Percentiles rank a stretch among this genome's conserved stretches.
phyloP scores from a whole-genome alignment of 345 rosid species.

The Kandelia obovata region DNA sequence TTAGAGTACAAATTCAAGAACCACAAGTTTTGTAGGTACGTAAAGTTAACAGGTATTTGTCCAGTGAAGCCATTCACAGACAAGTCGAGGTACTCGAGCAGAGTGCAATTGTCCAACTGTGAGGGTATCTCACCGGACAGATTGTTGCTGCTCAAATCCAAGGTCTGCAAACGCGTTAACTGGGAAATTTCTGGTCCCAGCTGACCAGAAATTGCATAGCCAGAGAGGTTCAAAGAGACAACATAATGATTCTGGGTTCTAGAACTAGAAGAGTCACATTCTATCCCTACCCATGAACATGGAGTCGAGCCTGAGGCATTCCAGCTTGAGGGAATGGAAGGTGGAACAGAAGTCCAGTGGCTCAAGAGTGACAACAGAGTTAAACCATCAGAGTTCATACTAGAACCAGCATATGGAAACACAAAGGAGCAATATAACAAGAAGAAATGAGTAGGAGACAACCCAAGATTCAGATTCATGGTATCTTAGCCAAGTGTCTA shows the following conservation, averaged over 20 bases:
- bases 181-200: conserved; percentile 52
- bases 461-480: too few species aligned
- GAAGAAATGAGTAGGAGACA: conserved; percentile 5
- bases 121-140: conserved; percentile 52
- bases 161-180: conserved; percentile 33
- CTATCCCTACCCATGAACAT: conserved; percentile 60
- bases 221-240: conserved; percentile 43
- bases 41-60: conserved; percentile 39
- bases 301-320: conserved; percentile 48
- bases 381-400: conserved; percentile 47
- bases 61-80: conserved; percentile 55
- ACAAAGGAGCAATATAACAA: conserved; percentile 14
- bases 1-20: conserved; percentile 39
- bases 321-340: conserved; percentile 45
- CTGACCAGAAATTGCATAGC: conserved; percentile 47
- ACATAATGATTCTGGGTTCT: conserved; percentile 17
- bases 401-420: conserved; percentile 18
- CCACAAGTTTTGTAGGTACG: conserved; percentile 33
- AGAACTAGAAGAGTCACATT: conserved; percentile 32
- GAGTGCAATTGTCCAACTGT: conserved; percentile 48
- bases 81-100: conserved; percentile 50
- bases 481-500: too few species aligned
- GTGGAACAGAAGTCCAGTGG: conserved; percentile 44
- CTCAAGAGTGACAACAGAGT: conserved; percentile 49
- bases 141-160: conserved; percentile 52